Base-by-base conservation (phyloP, 495 filamentous ascomycete genomes). In the Saxophila tyrrhenica region DNA sequence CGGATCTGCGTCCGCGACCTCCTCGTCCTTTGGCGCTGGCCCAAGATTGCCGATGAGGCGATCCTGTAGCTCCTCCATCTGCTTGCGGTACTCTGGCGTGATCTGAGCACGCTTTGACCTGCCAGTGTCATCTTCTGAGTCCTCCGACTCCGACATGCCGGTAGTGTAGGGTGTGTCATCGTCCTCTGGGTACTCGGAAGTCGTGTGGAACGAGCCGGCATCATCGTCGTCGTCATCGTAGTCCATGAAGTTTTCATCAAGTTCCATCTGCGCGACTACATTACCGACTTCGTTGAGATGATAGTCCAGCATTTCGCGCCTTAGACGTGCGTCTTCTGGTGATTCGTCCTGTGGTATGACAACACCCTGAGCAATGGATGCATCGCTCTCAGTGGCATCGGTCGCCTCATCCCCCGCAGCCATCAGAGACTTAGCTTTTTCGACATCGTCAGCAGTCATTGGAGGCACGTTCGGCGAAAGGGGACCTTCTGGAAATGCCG, bases 271-370 rank as follows among this genome's bases (percentile, higher is more conserved):
- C n/a, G 91, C 91, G 7, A 98, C 91, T 1, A 98, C 85, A 22
- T 86, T 78, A 0, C 87, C 87, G 51, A 98, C 81, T 60, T 95
- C 89, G 43, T 80, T 68, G 66, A 92, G 78, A 45, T 83, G 83
- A 62, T 96, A 97, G 55, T 85, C 73, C n/a, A 96, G 69, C 92
- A 98, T 97, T 59, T 96, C 81, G 51, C 83, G 79, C 11, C 94
- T 85, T 1, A 94, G 67, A n/a, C 73, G 72, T 10, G 86, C 82
- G 63, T 94, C 90, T 57, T 94, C 89, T 2, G 74, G 67, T 0
- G 86, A 79, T 61, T 98, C 94, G 51, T 86, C 73, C 0, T 79
- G 54, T 41, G 75, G 74, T 3, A 72, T 61, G 20, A 71, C 55
- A 3, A 69, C 65, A 13, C 60, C 62, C 29, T 35, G 29, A 5